Percentiles rank a stretch among this genome's conserved stretches.
phyloP scores from a whole-genome alignment of 2,329 filamentous ascomycete species.

The Trichoderma pleuroti region DNA sequence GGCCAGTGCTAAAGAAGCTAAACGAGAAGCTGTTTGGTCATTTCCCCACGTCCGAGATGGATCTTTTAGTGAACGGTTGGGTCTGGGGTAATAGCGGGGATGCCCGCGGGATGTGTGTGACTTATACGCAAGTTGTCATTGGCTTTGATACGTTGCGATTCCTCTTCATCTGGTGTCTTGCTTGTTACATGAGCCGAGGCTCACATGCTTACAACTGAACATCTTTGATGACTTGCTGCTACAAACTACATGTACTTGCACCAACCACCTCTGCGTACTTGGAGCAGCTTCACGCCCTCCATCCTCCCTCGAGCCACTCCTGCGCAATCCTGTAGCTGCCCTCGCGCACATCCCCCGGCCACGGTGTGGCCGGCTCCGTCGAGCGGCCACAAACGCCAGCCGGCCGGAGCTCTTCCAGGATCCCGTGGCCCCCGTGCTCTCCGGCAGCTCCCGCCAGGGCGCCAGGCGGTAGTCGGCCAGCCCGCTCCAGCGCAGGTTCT shows the following conservation, averaged over 20 bases:
- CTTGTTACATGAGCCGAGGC: background rate
- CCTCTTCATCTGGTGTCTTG: background rate
- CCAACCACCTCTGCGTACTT: too few relatives aligned
- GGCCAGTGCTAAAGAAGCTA: background rate
- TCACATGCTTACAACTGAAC: background rate
- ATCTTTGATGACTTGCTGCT: background rate
- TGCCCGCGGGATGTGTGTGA: background rate
- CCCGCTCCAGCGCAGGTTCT: conserved; percentile 41
- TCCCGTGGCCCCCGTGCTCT: conserved; percentile 16
- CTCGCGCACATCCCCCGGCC: conserved; percentile 21
- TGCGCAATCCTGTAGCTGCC: conserved; percentile 23
- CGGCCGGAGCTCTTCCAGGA: conserved; percentile 24
- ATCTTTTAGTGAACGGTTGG: background rate
- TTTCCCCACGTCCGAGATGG: conserved; percentile 1
- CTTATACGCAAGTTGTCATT: background rate
- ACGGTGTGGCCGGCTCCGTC: conserved; percentile 25
- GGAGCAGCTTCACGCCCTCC: background rate
- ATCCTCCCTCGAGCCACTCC: conserved; percentile 23
- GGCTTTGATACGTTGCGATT: background rate
- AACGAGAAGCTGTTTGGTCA: background rate
- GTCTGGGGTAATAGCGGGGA: background rate
- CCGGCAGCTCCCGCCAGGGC: conserved; percentile 21
- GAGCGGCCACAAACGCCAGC: conserved; percentile 25
- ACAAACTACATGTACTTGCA: background rate
- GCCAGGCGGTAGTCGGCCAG: conserved; percentile 40